Evolutionary conservation across 179 eudicot genomes (phyloP).

Genomic region (Nepenthes alata): DNA sequence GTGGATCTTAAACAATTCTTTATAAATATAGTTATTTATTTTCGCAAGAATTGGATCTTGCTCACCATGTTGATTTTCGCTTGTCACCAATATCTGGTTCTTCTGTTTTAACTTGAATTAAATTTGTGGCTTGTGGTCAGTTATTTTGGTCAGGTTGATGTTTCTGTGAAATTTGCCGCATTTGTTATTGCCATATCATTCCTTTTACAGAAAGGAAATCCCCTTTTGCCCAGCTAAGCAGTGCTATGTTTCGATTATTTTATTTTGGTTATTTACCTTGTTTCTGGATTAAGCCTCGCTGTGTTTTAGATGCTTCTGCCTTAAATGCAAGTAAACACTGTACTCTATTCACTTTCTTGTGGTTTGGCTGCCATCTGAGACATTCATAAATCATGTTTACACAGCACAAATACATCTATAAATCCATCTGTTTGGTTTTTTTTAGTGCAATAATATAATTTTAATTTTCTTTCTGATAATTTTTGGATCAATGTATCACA

Average conservation of each 20-base stretch:
- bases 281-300: constrained; percentile 95
- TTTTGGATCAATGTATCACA: too few relatives aligned
- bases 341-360: background rate
- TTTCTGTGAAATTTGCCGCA: constrained; percentile 84
- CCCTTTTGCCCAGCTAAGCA: constrained; percentile 92
- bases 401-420: too few relatives aligned
- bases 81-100: background rate
- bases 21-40: too few relatives aligned
- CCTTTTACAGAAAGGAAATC: constrained; percentile 88
- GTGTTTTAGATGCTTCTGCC: constrained; percentile 75
- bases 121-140: constrained; percentile 21
- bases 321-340: constrained; percentile 58
- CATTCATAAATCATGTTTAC: too few relatives aligned
- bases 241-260: constrained; percentile 87
- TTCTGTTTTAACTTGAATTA: too few relatives aligned
- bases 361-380: too few relatives aligned
- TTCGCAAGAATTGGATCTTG: too few relatives aligned
- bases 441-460: too few relatives aligned
- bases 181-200: constrained; percentile 75
- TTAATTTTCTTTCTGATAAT: too few relatives aligned
- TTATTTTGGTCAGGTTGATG: constrained; percentile 77
- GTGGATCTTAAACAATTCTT: too few relatives aligned
- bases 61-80: too few relatives aligned
- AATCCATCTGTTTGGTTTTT: too few relatives aligned
- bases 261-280: constrained; percentile 96